Evolutionary conservation across 2,329 filamentous ascomycete genomes (phyloP).

Genomic region (Claviceps capensis): DNA sequence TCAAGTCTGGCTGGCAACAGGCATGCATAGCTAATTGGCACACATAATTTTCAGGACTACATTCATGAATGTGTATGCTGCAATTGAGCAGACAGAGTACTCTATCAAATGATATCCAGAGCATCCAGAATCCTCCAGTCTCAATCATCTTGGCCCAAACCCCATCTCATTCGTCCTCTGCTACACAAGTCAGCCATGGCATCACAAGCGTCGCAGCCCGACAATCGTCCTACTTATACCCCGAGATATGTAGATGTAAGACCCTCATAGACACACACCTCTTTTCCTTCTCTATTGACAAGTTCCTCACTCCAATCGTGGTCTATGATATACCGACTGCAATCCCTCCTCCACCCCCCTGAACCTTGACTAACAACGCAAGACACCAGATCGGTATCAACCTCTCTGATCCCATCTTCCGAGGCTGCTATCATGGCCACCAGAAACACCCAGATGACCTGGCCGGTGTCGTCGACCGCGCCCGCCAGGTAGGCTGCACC

Average conservation of each 20-base stretch:
- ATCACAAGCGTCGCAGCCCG: conserved; percentile 9
- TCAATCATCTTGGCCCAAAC: background rate
- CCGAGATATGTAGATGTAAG: conserved; percentile 51
- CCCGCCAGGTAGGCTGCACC: conserved; percentile 61
- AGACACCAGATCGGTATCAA: conserved; percentile 72
- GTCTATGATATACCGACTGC: background rate
- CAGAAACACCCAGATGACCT: conserved; percentile 62
- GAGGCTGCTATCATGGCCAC: conserved; percentile 70
- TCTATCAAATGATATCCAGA: conserved; percentile 2
- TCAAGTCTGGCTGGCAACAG: background rate
- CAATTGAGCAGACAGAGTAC: too few species aligned
- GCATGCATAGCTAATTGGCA: background rate
- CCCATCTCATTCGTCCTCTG: conserved; percentile 1
- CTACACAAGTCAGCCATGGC: conserved; percentile 13
- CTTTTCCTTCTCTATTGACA: background rate
- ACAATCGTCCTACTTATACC: conserved; percentile 12
- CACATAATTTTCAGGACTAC: too few species aligned
- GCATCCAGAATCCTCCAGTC: background rate
- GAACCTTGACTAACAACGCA: background rate
- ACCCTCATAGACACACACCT: conserved; percentile 5
- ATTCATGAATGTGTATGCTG: too few species aligned
- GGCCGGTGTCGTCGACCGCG: conserved; percentile 62
- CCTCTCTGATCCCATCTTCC: conserved; percentile 81
- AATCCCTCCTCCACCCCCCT: too few species aligned
- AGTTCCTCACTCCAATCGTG: background rate